Evolutionary conservation across 2,329 filamentous ascomycete genomes (phyloP).

Genomic region (Cladosporium sp.): DNA sequence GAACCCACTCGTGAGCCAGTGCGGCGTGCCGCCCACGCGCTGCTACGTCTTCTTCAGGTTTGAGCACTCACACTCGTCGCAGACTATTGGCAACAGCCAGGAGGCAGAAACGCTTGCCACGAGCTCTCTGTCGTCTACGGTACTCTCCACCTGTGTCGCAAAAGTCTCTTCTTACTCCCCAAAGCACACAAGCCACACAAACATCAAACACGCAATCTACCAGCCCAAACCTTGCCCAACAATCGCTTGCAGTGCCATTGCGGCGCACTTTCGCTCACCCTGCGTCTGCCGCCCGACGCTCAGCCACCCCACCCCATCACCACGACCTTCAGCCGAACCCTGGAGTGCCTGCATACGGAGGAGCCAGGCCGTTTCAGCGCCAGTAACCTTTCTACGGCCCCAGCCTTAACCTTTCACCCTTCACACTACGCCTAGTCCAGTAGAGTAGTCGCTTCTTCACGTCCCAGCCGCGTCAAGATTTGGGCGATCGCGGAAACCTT

Average conservation of each 20-base stretch:
- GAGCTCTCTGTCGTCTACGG: neutral
- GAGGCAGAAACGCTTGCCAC: neutral
- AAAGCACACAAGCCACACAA: no score
- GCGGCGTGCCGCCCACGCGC: neutral
- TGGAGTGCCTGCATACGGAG: neutral
- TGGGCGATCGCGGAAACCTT: slow-evolving; percentile 1
- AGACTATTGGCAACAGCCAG: neutral
- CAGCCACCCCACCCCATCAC: neutral
- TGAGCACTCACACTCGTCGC: neutral
- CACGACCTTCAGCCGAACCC: neutral
- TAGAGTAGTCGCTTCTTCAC: neutral
- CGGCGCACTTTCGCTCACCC: neutral
- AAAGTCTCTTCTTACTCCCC: neutral
- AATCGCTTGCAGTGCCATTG: neutral
- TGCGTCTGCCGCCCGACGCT: neutral
- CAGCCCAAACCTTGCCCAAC: neutral
- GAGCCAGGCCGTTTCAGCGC: slow-evolving; percentile 3
- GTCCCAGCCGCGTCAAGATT: neutral
- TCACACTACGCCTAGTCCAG: neutral
- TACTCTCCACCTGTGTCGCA: neutral
- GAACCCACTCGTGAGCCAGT: neutral
- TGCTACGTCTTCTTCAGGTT: slow-evolving; percentile 4
- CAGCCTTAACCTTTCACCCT: slow-evolving; percentile 3
- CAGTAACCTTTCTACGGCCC: neutral
- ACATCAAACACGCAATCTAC: no score